Base-by-base conservation (phyloP, 106 monocot species). In the Dendrobium chrysotoxum region DNA sequence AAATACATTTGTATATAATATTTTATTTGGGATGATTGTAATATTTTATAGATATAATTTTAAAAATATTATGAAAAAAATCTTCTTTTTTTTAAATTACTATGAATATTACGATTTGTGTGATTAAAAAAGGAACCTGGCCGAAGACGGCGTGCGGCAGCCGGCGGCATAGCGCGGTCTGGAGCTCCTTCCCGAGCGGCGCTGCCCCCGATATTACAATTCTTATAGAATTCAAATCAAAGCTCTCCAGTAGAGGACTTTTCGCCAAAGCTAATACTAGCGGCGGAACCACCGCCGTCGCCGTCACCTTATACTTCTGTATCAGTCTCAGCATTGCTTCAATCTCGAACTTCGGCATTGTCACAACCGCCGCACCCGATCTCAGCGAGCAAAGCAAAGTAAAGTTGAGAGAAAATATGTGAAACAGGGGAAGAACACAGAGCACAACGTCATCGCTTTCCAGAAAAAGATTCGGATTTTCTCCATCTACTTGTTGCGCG, bases 261-360 rank as follows among this genome's bases (percentile, higher is more conserved):
- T 97, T 94, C 13, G 94, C 92, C 77, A 97, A 81, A 40, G 93
- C 84, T 47, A 97, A 83, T 54, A 97, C 96, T 20, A 97, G 79
- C 68, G 96, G 96, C 75, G 96, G 96, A 81, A 97, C 96, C 25
- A 97, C 94, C 57, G 92, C 85, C 15, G 94, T 90, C 35, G 92
- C 81, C 31, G 93, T 85, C 53, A 97, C 90, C 35, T 77, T 75
- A 80, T 89, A 80, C 84, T 57, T 77, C 90, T 87, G 50, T 2
- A 97, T 92, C 50, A 85, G 81, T 40, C 76, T 77, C 72, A 97
- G 82, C 87, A 97, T 86, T 21, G 79, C 8, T 21, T 28, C 73
- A 54, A 97, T 97, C 78, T 97, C 96, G 75, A 97, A 97, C 92
- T 84, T 97, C 74, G 88, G 86, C 92, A 97, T 89, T 0, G 94